Base-by-base conservation (phyloP, 2,329 filamentous ascomycete species). In the Monosporascus sp. region DNA sequence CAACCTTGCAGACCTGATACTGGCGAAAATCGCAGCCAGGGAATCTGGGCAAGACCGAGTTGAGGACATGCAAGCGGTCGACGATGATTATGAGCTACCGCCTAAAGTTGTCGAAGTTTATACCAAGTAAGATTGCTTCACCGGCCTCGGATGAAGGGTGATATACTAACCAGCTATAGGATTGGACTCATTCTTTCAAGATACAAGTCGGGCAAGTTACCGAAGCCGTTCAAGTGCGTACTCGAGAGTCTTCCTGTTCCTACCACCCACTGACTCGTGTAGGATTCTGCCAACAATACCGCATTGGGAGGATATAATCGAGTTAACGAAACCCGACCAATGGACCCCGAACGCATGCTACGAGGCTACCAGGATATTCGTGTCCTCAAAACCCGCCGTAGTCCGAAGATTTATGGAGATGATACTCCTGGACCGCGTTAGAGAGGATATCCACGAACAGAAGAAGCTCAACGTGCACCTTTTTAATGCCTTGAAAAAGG, bases 401-500 rank as follows among this genome's bases (percentile, higher is more conserved):
- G 89, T 89, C 2, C 91, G 96, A 68, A 80, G 86, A 57, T 99
- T 96, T 69, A 83, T 96, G 64, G 88, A 91, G 68, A 89, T 87
- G 63, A 86, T 99, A 31, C 80, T 99, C 2, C 81, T 99, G 20
- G 91, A 95, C 57, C 85, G 86, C 49, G 91, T 97, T n/a, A 87
- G 92, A 56, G 89, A 96, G 64, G 89, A 97, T 64, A 97, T 99
- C 56, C 86, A 87, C 67, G 91, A 99, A 71, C 91, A 86, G 58
- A 94, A 94, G 73, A 97, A 97, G 70, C 79, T 99, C 54, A 97
- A 97, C 65, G 87, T 97, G 0, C 94, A 99, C 70, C 78, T 97
- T 7, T 99, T 97, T 80, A 93, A 95, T 64, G 84, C 91, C 0
- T 77, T 99, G 53, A 97, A 97, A 74, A 96, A 96, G 69, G 85